Base-by-base conservation (phyloP, 805 yeast species). In the Myxozyma neotropica region DNA sequence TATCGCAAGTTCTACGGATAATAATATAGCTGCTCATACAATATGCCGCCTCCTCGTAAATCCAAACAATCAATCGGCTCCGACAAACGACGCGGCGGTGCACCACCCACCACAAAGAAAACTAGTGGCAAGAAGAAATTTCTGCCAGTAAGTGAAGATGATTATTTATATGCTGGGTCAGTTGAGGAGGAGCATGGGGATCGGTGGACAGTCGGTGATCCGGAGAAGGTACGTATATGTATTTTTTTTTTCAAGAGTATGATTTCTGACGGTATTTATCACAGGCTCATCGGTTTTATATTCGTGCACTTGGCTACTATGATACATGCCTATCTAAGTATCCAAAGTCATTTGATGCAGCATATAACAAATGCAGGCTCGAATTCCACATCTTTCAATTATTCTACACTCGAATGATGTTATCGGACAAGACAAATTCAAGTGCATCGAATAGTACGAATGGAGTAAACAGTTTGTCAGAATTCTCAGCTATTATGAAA, bases 141-240 rank as follows among this genome's bases (percentile, higher is more conserved):
- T 24, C 45, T 35, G 26, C 63, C 66, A 10, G 49, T 40, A 15
- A 53, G 55, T 21, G 66, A 61, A 43, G 67, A 63, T 45, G 67
- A 63, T 27, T 58, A 48, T 38, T 43, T 63, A 12, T 61, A 38
- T 46, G 48, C 55, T 17, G 66, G 67, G n/a, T 61, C 66, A 1
- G 21, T 44, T 15, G 67, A 63, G 45, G 67, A 63, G 45, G 67
- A 63, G 36, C 66, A 61, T 29, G 67, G 67, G 10, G 66, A 63
- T 27, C 45, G 67, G 21, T 63, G 67, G 67, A 33, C 40, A 7
- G 46, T 27, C 10, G 48, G 56, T 40, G 67, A 63, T 45, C 66
- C 66, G 3, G 63, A 57, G 3, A 63, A 63, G 57, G 65, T 59
- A 43, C 8, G 13, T 13, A 5, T 7, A 38, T 38, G n/a, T 15